phyloP scores from a whole-genome alignment of 371 early-diverging fungal genomes.

The Mucor mucedo region DNA sequence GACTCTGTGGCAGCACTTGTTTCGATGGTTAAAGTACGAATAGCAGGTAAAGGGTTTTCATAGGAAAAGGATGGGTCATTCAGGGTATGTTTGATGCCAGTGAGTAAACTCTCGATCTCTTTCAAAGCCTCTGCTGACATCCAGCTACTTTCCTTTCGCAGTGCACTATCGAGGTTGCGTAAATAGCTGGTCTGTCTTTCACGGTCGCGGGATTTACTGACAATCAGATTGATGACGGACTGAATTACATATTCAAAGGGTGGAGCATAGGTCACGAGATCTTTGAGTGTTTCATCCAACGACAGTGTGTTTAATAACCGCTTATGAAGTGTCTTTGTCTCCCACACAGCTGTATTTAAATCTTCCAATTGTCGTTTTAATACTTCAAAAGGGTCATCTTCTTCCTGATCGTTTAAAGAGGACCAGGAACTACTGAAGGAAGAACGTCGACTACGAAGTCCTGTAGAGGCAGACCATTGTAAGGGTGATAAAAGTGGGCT shows the following conservation, averaged over 20 bases:
- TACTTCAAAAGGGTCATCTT: conserved; percentile 56
- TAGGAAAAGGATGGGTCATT: conserved; percentile 44
- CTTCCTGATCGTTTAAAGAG: conserved; percentile 43
- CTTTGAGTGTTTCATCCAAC: conserved; percentile 45
- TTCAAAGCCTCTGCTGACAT: conserved; percentile 44
- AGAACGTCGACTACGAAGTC: conserved; percentile 44
- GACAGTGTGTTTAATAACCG: conserved; percentile 48
- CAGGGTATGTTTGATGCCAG: conserved; percentile 40
- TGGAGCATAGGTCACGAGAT: conserved; percentile 43
- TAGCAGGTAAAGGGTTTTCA: conserved; percentile 47
- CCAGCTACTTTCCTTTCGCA: conserved; percentile 47
- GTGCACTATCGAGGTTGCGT: conserved; percentile 40
- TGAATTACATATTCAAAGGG: conserved; percentile 54
- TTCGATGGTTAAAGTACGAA: conserved; percentile 45
- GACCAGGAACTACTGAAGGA: conserved; percentile 52
- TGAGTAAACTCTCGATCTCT: conserved; percentile 42
- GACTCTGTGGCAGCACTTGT: conserved; percentile 52
- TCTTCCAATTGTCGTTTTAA: conserved; percentile 56
- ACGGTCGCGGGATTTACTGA: conserved; percentile 50
- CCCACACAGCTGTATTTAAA: conserved; percentile 52
- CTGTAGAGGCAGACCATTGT: conserved; percentile 45
- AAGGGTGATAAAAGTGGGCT: conserved; percentile 31
- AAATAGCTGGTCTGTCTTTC: conserved; percentile 51
- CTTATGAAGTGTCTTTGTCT: conserved; percentile 57
- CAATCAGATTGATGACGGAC: conserved; percentile 48